phyloP scores from a whole-genome alignment of 2,329 filamentous ascomycete species.

The Lachnellula suecica region DNA sequence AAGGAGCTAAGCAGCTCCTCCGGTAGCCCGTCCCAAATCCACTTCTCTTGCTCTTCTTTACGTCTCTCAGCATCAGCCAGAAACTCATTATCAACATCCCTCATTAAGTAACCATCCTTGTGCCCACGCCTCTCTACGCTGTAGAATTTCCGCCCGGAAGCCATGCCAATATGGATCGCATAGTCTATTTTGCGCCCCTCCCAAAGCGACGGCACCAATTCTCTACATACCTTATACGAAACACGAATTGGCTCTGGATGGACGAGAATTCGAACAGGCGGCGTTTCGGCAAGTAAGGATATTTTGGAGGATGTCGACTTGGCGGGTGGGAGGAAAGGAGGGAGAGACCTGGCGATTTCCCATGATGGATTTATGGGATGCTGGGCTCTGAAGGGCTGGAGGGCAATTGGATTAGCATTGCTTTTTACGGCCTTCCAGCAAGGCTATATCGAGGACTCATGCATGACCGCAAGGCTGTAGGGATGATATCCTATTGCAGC shows the following conservation, averaged over 20 bases:
- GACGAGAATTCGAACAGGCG: constrained; percentile 59
- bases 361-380: constrained; percentile 77
- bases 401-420: constrained; percentile 1
- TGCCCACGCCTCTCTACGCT: constrained; percentile 69
- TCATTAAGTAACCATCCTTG: constrained; percentile 68
- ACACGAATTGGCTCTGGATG: constrained; percentile 70
- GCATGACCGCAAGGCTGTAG: neutral
- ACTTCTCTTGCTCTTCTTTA: constrained; percentile 40
- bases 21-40: constrained; percentile 55
- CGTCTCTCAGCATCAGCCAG: constrained; percentile 46
- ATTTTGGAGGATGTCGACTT: constrained; percentile 13
- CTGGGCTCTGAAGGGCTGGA: constrained; percentile 71
- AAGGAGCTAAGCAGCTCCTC: constrained; percentile 56
- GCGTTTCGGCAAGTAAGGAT: constrained; percentile 34
- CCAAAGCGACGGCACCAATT: constrained; percentile 59
- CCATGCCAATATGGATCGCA: constrained; percentile 79
- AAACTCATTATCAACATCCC: constrained; percentile 67
- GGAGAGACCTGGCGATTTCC: constrained; percentile 72
- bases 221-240: constrained; percentile 65
- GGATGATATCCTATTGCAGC: neutral
- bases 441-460: neutral
- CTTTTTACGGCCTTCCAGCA: neutral
- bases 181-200: constrained; percentile 54
- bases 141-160: constrained; percentile 63
- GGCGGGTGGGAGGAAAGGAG: constrained; percentile 52